These are phyloP conservation scores for Coprinellus aureogranulatus DNA, from an alignment of 768 basidiomycete genomes.

Conservation along the genomic window DNA sequence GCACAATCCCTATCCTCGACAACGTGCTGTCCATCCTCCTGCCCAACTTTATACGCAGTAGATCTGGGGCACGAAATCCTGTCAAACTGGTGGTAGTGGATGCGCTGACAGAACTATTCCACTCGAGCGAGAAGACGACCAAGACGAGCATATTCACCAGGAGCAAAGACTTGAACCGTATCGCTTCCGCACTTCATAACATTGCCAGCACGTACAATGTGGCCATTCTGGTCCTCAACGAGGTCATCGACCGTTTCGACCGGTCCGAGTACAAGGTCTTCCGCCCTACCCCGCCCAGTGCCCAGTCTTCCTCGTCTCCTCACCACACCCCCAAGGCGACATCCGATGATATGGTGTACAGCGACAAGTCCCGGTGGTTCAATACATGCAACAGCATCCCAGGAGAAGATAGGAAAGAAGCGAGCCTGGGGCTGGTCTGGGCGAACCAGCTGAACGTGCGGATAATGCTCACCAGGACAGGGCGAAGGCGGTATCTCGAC, in stretches of 20 bases:
- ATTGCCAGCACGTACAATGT: conserved; percentile 63
- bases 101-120: conserved; percentile 83
- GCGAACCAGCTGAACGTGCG: conserved; percentile 88
- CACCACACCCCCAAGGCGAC: not conserved
- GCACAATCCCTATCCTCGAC: conserved; percentile 52
- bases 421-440: conserved; percentile 86
- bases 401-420: conserved; percentile 69
- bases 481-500: conserved; percentile 57
- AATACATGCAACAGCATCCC: conserved; percentile 57
- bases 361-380: conserved; percentile 76
- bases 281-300: not conserved
- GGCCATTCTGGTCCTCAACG: conserved; percentile 84
- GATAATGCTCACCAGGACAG: conserved; percentile 78
- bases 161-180: conserved; percentile 62
- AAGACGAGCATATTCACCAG: conserved; percentile 68
- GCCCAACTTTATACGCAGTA: conserved; percentile 46
- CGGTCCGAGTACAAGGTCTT: conserved; percentile 10
- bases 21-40: conserved; percentile 54
- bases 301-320: not conserved
- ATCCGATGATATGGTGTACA: conserved; percentile 54
- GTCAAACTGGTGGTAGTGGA: conserved; percentile 84
- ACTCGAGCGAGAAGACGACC: conserved; percentile 56
- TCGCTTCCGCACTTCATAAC: conserved; percentile 68
- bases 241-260: conserved; percentile 76
- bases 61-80: conserved; percentile 42